Evolutionary conservation across 2,329 filamentous ascomycete species (phyloP).

Genomic region (Mycosphaerella sp.): DNA sequence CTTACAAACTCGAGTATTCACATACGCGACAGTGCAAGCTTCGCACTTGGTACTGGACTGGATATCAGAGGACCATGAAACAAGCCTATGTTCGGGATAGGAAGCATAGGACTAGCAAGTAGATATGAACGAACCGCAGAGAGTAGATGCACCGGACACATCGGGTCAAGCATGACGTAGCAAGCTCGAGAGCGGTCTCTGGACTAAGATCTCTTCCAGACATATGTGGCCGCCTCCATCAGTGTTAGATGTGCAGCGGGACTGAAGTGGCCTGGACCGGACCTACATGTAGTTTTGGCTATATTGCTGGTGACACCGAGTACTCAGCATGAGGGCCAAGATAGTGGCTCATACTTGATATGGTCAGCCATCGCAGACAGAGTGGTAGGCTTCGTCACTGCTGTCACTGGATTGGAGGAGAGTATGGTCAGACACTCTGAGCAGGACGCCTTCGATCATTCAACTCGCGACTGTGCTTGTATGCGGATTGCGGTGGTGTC

Average conservation of each 20-base stretch:
- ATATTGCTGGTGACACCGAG: background rate
- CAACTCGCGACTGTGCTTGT: too few species aligned
- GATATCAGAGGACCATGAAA: constrained; percentile 1
- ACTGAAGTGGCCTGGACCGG: background rate
- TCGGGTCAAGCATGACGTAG: background rate
- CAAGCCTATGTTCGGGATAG: constrained; percentile 4
- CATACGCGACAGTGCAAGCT: background rate
- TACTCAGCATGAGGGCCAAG: background rate
- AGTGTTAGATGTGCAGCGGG: background rate
- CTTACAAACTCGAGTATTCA: background rate
- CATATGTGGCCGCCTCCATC: background rate
- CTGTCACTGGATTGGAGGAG: background rate
- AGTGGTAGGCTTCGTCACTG: background rate
- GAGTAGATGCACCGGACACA: background rate
- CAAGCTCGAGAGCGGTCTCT: background rate
- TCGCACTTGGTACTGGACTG: background rate
- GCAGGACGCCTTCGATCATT: too few species aligned
- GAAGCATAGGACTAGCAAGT: constrained; percentile 1
- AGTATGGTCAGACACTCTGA: too few species aligned
- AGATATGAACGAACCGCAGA: background rate
- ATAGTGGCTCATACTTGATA: background rate
- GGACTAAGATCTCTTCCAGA: background rate
- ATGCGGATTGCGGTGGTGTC: too few species aligned
- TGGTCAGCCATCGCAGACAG: background rate
- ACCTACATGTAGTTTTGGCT: background rate